Conservation (phyloP, 768 basidiomycete species). For the Serendipita indica region DNA sequence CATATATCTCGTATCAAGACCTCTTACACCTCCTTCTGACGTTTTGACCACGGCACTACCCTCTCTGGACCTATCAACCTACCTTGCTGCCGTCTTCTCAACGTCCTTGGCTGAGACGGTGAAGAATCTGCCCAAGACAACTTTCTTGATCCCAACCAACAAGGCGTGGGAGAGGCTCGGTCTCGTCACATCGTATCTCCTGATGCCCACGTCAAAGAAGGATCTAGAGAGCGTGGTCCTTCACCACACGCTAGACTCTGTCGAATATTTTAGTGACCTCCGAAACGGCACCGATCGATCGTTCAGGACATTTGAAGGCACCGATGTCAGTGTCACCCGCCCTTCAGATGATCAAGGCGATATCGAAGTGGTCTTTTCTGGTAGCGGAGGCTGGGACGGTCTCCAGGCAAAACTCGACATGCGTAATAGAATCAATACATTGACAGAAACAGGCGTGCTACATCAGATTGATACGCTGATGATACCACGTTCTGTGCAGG, state of each 20-base stretch:
- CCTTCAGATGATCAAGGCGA: constrained; percentile 11
- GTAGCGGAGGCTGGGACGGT: neutral
- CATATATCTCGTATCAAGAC: constrained; percentile 79
- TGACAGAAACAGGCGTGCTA: constrained; percentile 82
- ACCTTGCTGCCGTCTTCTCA: constrained; percentile 81
- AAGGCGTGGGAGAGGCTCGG: constrained; percentile 80
- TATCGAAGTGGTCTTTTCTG: constrained; percentile 23
- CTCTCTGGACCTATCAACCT: constrained; percentile 72
- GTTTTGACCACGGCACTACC: constrained; percentile 69
- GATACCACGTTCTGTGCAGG: constrained; percentile 72
- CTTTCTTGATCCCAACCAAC: constrained; percentile 80
- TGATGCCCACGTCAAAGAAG: constrained; percentile 57
- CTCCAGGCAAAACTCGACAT: constrained; percentile 13
- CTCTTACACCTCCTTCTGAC: constrained; percentile 70
- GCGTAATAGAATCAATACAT: constrained; percentile 32
- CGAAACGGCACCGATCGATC: constrained; percentile 52
- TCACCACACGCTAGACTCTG: constrained; percentile 69
- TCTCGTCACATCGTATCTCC: constrained; percentile 74
- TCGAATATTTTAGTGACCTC: constrained; percentile 55
- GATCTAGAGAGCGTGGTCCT: constrained; percentile 73
- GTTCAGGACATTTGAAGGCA: constrained; percentile 73
- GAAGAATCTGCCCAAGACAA: constrained; percentile 48
- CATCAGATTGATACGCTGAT: constrained; percentile 68
- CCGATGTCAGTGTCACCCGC: constrained; percentile 57
- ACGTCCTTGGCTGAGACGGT: constrained; percentile 63